Conservation (phyloP, 148 eudicot genomes). For the Salicornia ramosissima region DNA sequence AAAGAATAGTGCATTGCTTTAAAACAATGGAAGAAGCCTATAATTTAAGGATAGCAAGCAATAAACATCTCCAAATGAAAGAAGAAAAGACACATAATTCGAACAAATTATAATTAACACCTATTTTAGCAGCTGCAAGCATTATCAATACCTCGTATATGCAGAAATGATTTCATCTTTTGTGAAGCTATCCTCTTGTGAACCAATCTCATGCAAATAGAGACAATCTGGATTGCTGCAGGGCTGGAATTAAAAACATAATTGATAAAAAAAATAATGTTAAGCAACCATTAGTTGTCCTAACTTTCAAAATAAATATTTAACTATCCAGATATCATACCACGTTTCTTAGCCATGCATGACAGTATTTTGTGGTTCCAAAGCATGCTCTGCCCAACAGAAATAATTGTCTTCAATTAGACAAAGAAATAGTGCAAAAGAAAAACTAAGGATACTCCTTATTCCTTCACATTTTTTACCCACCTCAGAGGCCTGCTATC, state of each 20-base stretch:
- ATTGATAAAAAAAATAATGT: neutral
- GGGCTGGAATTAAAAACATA: slow-evolving; percentile 48
- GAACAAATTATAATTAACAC: too few species aligned
- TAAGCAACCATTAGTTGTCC: neutral
- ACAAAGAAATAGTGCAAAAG: neutral
- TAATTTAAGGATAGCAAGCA: too few species aligned
- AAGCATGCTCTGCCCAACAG: slow-evolving; percentile 72
- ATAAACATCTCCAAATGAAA: too few species aligned
- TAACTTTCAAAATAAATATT: neutral
- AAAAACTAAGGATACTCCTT: neutral
- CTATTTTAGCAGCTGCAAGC: neutral
- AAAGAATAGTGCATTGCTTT: too few species aligned
- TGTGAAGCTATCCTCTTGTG: slow-evolving; percentile 84
- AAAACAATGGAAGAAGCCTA: too few species aligned
- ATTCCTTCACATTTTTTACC: slow-evolving; percentile 6
- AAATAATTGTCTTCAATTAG: neutral
- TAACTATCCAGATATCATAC: slow-evolving; percentile 34
- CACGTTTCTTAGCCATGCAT: slow-evolving; percentile 90
- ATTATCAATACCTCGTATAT: slow-evolving; percentile 66
- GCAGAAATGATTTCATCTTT: slow-evolving; percentile 92
- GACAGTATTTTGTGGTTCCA: slow-evolving; percentile 98
- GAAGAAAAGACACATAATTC: too few species aligned
- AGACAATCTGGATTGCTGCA: slow-evolving; percentile 94
- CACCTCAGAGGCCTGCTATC: slow-evolving; percentile 76
- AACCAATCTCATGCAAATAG: slow-evolving; percentile 92